Conservation (phyloP, 495 filamentous ascomycete genomes). For the Xylaria longipes region DNA sequence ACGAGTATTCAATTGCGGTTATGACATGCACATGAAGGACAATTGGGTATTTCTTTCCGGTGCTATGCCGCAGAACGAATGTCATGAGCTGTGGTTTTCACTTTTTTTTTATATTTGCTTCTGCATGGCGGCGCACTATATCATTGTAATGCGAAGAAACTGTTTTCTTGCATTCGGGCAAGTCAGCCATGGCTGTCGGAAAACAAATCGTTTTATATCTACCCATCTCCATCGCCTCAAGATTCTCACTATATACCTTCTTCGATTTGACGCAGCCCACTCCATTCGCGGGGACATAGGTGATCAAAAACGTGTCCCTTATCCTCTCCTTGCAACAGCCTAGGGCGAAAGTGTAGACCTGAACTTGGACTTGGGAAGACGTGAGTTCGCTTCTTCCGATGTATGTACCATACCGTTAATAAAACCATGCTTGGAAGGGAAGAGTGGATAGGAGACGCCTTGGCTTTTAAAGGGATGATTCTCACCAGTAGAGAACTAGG, state of each 20-base stretch:
- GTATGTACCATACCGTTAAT: constrained; percentile 40
- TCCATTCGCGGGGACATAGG: not conserved
- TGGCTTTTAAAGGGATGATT: constrained; percentile 1
- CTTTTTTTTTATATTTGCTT: constrained; percentile 26
- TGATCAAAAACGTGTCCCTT: not conserved
- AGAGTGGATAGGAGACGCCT: constrained; percentile 19
- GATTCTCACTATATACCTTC: constrained; percentile 18
- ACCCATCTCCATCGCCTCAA: constrained; percentile 6
- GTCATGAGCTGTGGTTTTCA: constrained; percentile 28
- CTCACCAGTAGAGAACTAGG: constrained; percentile 12
- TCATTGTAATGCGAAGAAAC: constrained; percentile 24
- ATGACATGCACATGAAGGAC: constrained; percentile 35
- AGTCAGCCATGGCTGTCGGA: constrained; percentile 8
- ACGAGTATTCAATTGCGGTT: constrained; percentile 19
- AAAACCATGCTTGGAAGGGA: constrained; percentile 14
- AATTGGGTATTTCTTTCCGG: constrained; percentile 37
- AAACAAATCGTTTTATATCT: constrained; percentile 13
- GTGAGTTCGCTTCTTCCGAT: constrained; percentile 28
- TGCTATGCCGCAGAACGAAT: constrained; percentile 27
- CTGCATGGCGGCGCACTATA: constrained; percentile 27
- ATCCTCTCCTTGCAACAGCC: not conserved
- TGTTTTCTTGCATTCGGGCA: constrained; percentile 19
- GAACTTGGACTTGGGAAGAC: constrained; percentile 20
- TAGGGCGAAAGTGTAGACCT: not conserved
- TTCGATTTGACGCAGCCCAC: not conserved